A percentile compares a stretch with the other conserved stretches of the same genome.
Evolutionary conservation across 2,329 filamentous ascomycete genomes (phyloP).

Genomic region (Fusarium sp.): DNA sequence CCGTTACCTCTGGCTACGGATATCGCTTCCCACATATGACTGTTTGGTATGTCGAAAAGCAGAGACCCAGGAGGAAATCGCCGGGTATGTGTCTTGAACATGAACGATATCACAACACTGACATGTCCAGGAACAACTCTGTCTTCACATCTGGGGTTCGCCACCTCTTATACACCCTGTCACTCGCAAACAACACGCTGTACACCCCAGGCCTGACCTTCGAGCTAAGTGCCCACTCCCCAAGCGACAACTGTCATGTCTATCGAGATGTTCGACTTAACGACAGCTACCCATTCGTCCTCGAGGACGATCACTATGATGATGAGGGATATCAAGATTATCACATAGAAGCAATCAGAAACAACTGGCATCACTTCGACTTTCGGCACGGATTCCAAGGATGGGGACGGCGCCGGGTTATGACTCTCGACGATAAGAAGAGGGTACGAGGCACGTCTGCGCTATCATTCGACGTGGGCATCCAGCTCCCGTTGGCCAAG

Average conservation of each 20-base stretch:
- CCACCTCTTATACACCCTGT: too few relatives aligned
- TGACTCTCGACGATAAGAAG: not conserved
- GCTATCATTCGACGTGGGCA: not conserved
- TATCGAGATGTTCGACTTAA: not conserved
- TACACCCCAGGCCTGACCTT: not conserved
- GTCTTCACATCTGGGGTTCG: too few relatives aligned
- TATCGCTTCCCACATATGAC: too few relatives aligned
- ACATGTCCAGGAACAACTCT: too few relatives aligned
- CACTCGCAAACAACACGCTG: too few relatives aligned
- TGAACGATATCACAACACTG: too few relatives aligned
- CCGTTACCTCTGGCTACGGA: too few relatives aligned
- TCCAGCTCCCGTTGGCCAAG: not conserved
- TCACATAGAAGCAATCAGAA: not conserved
- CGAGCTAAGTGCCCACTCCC: not conserved
- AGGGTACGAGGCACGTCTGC: not conserved
- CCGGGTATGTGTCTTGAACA: too few relatives aligned
- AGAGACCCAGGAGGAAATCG: too few relatives aligned
- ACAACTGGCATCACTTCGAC: too few relatives aligned
- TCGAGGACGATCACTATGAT: not conserved
- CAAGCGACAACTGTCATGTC: not conserved
- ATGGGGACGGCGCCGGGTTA: conserved; percentile 7
- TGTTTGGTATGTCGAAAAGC: too few relatives aligned
- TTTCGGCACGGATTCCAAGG: not conserved
- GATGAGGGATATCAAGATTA: not conserved
- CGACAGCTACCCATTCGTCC: not conserved